Evolutionary conservation across 2,329 filamentous ascomycete genomes (phyloP).

Genomic region (Fusarium multiceps): DNA sequence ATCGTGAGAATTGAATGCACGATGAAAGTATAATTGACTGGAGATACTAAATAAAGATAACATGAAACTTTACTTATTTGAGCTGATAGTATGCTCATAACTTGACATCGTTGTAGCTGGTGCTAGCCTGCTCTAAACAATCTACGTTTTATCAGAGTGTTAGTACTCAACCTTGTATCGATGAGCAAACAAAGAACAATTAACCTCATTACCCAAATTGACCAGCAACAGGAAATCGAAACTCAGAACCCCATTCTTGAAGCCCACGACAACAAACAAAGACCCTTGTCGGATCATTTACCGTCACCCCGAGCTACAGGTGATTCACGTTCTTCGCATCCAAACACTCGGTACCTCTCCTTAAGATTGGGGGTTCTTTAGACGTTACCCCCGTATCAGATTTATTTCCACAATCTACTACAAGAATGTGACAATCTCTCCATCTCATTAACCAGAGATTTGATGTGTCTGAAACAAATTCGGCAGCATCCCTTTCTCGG

Average conservation of each 20-base stretch:
- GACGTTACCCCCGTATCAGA: slow-evolving; percentile 4
- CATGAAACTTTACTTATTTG: neutral
- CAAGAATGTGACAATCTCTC: slow-evolving; percentile 31
- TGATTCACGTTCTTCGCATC: slow-evolving; percentile 1
- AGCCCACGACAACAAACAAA: slow-evolving; percentile 16
- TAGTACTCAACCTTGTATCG: too few relatives aligned
- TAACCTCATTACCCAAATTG: neutral
- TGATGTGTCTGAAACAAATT: slow-evolving; percentile 20
- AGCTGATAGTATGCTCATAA: neutral
- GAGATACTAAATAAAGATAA: neutral
- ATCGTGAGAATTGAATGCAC: neutral
- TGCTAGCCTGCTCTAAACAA: neutral
- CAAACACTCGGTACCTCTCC: neutral
- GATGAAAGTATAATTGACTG: neutral
- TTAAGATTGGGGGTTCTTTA: neutral
- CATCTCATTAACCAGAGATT: slow-evolving; percentile 29
- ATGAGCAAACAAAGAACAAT: neutral
- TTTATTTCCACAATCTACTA: slow-evolving; percentile 32
- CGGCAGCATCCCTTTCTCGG: neutral
- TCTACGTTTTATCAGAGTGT: too few relatives aligned
- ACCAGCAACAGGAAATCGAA: neutral
- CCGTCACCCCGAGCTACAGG: slow-evolving; percentile 24
- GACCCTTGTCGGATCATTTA: slow-evolving; percentile 5
- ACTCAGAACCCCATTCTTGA: neutral
- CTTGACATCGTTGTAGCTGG: neutral